These are phyloP conservation scores for Magnaporthales sp. DNA, from an alignment of 2,329 filamentous ascomycete species.

Conservation along the genomic window DNA sequence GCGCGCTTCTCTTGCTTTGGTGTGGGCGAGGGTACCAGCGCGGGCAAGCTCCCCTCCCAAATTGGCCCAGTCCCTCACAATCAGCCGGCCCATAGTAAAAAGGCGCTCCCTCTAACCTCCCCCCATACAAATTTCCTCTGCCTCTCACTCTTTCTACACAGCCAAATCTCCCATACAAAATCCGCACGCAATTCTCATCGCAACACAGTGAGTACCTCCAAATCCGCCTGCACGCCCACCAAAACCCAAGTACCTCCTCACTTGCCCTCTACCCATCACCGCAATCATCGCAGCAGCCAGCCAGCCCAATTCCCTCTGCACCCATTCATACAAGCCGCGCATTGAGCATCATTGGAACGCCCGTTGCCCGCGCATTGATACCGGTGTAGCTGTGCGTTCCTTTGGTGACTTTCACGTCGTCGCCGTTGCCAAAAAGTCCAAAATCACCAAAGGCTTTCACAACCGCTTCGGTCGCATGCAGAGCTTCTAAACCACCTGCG, in stretches of 20 bases:
- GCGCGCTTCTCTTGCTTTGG: conserved; percentile 1
- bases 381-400: not conserved
- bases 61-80: conserved; percentile 35
- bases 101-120: conserved; percentile 42
- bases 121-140: conserved; percentile 44
- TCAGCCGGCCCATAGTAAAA: conserved; percentile 58
- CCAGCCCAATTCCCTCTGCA: conserved; percentile 3
- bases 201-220: conserved; percentile 47
- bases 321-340: conserved; percentile 1
- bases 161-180: conserved; percentile 47
- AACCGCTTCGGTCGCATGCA: not conserved
- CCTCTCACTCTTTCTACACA: conserved; percentile 38
- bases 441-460: not conserved
- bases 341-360: conserved; percentile 2
- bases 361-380: not conserved
- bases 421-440: not conserved
- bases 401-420: not conserved
- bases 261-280: not conserved
- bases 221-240: conserved; percentile 26
- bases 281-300: conserved; percentile 3
- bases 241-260: conserved; percentile 30
- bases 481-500: not conserved
- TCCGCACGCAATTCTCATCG: conserved; percentile 39
- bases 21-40: not conserved
- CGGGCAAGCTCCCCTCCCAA: conserved; percentile 1